Conservation (phyloP, 2,329 filamentous ascomycete species). For the Aspergillus japonicus region DNA sequence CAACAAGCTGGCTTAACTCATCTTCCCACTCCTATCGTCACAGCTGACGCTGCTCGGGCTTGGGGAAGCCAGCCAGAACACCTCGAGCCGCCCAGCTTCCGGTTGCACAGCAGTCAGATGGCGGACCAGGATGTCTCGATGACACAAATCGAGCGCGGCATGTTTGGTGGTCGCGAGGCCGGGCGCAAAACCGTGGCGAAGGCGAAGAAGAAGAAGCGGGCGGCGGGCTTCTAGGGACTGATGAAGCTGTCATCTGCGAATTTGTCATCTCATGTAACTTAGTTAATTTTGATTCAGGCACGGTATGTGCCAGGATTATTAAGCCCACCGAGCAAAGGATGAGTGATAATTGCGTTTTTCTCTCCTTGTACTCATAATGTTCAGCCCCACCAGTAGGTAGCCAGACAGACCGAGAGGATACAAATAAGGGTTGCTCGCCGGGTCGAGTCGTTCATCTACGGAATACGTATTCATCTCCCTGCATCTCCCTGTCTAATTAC, state of each 20-base stretch:
- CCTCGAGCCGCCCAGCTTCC: constrained; percentile 15
- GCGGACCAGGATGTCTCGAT: constrained; percentile 36
- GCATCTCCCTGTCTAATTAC: no score
- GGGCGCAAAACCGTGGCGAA: constrained; percentile 29
- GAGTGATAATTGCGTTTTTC: constrained; percentile 10
- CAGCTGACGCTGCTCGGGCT: constrained; percentile 19
- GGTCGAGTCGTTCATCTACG: no score
- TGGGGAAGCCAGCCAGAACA: constrained; percentile 37
- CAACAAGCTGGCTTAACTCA: constrained; percentile 16
- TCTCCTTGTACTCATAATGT: no score
- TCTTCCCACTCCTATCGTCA: constrained; percentile 26
- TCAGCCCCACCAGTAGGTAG: neutral
- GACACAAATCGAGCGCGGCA: constrained; percentile 43
- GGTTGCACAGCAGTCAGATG: constrained; percentile 36
- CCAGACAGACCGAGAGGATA: neutral
- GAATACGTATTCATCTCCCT: no score
- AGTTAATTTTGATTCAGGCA: no score
- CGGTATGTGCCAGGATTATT: neutral
- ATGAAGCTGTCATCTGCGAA: neutral
- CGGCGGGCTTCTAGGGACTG: constrained; percentile 40
- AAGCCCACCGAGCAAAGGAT: neutral
- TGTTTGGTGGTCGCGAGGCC: constrained; percentile 38
- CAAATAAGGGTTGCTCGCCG: neutral
- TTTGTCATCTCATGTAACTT: neutral
- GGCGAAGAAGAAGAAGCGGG: constrained; percentile 40